Base-by-base conservation (phyloP, 2,329 filamentous ascomycete genomes). In the Juglanconis oblonga region DNA sequence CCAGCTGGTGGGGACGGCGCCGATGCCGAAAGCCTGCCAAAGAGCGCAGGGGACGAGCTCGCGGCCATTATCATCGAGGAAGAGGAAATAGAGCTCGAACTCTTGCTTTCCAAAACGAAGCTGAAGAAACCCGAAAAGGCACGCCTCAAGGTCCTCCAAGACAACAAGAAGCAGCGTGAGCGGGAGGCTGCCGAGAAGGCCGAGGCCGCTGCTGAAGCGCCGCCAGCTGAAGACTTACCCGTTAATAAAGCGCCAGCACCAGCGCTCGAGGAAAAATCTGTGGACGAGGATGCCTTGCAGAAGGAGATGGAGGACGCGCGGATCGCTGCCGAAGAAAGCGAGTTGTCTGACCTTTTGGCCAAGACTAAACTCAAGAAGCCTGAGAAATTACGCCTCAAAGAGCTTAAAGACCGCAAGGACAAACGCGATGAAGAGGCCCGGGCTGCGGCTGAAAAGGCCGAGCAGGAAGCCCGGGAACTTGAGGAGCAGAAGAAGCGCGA, bases 241-340 rank as follows among this genome's bases (percentile, higher is more conserved):
- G n/a, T 11, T 11, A 11, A 38, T 13, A 36, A 52, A 11, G 42
- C 47, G 14, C 2, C 10, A 31, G 45, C 59, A 9, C 36, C 14
- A 11, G 24, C 11, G 13, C 31, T 38, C 7, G 61, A 55, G 9
- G 52, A 56, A n/a, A 17, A 48, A 13, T 36, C 35, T 11, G 33
- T 47, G 33, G 58, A 61, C 14, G 61, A 61, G 55, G 32, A 40
- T 24, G 51, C 58, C n/a, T 38, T 53, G 9, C 54, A 63, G 29
- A 51, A 52, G 7, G 32, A 45, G 11, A 38, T 5, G 4, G 52
- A 51, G 33, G 47, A 58, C 13, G 61, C 58, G 5, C 8, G 51
- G 10, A 55, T 63, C 32, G 54, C 54, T 10, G 58, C 61, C n/a
- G 61, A 63, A 52, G 61, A 63, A 36, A 44, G 33, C 13, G 61